These are phyloP conservation scores for Mortierella sp. DNA, from an alignment of 371 early-diverging fungal species.

Conservation along the genomic window DNA sequence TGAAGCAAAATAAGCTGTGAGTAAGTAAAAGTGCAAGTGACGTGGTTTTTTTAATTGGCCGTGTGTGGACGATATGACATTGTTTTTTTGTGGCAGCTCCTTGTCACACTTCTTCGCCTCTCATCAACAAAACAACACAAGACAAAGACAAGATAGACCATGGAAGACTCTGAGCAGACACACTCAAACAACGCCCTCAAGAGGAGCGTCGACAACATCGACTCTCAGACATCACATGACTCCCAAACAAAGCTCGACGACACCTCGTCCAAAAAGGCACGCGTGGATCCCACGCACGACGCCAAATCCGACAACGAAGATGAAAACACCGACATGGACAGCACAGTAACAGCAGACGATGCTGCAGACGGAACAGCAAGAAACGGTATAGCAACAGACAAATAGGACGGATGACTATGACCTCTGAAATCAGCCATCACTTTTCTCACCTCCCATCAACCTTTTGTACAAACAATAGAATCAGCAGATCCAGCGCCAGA, in stretches of 20 bases:
- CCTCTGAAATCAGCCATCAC: not conserved
- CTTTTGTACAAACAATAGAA: not conserved
- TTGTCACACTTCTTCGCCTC: not conserved
- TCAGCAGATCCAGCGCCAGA: slow-evolving; percentile 20
- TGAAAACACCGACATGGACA: not conserved
- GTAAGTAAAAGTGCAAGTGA: no score
- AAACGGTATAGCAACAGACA: not conserved
- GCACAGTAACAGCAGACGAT: not conserved
- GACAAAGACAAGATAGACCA: not conserved
- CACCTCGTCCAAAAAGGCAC: slow-evolving; percentile 30
- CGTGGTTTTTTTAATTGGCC: not conserved
- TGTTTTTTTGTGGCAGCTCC: not conserved
- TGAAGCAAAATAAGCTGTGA: not conserved
- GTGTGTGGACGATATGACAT: not conserved
- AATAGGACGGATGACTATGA: not conserved
- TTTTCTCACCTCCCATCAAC: not conserved
- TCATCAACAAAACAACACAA: not conserved
- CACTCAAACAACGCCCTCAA: slow-evolving; percentile 3
- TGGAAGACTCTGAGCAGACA: slow-evolving; percentile 24
- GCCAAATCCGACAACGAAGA: not conserved
- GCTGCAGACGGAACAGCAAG: not conserved
- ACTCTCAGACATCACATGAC: not conserved
- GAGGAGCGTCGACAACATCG: not conserved
- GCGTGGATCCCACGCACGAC: slow-evolving; percentile 21
- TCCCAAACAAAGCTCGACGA: not conserved